Base-by-base conservation (phyloP, 2,329 filamentous ascomycete species). In the Zymoseptoria pseudotritici region DNA sequence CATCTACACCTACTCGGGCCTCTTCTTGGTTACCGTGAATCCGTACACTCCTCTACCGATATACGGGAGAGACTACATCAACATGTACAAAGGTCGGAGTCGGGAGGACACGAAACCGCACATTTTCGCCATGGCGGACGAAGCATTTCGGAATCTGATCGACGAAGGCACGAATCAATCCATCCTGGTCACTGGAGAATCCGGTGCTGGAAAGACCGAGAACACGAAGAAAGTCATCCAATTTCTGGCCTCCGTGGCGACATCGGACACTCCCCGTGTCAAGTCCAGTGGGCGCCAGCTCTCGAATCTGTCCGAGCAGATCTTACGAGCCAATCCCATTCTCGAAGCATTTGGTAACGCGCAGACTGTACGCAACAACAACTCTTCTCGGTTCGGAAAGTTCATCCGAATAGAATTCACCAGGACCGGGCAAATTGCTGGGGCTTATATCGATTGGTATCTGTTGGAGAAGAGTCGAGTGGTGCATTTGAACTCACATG, bases 161-260 rank as follows among this genome's bases (percentile, higher is more conserved):
- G 92, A 97, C 57, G 94, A 97, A 75, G 92, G 92, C 50, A 83
- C 91, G 66, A 97, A 99, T 69, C 94, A 99, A 76, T 97, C 93
- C 70, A 99, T 99, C 69, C 80, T 99, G 56, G 95, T 99, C 21
- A 99, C 94, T 2, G 94, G 94, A 76, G 94, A 99, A 78, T 99
- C 94, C 19, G 94, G 94, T 72, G 94, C 94, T 36, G 94, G 94
- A 68, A 99, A 99, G 78, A 99, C 94, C 0, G 94, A 99, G 74
- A 99, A 99, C 73, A 99, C 94, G 17, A 99, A 99, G 73, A 99
- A 99, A 74, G 94, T 99, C 67, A 99, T 99, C 58, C 95, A 99
- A 70, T 99, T 99, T 71, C 85, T 99, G 51, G 94, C 94, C 13
- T 91, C 94, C 1, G 94, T 99, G 53, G 94, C 94, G 9, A 89